Percentiles rank a stretch among this genome's conserved stretches.
These are phyloP conservation scores for Panaeolus cyanescens DNA, from an alignment of 768 basidiomycete species.

Conservation along the genomic window DNA sequence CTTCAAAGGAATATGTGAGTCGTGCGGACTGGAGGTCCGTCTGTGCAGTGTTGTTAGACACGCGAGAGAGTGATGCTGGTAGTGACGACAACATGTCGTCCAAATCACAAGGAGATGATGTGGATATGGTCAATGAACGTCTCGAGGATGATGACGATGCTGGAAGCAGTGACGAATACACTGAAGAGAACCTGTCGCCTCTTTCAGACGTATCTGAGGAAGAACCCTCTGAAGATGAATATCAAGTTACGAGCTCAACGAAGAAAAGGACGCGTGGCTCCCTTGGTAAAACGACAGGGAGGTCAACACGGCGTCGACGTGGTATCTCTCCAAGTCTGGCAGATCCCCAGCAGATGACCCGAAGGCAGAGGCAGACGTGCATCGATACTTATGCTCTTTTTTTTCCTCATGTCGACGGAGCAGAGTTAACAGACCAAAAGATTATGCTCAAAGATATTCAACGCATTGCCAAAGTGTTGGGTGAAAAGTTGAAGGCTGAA, in stretches of 20 bases:
- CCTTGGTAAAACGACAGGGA: conserved; percentile 5
- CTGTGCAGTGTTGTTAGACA: conserved; percentile 72
- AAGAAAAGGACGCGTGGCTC: conserved; percentile 17
- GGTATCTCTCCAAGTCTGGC: conserved; percentile 6
- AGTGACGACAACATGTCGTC: neutral
- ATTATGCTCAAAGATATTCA: conserved; percentile 72
- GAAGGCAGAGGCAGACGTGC: conserved; percentile 54
- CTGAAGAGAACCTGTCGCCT: conserved; percentile 12
- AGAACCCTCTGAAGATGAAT: conserved; percentile 24
- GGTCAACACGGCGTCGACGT: conserved; percentile 7
- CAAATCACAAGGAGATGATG: conserved; percentile 21
- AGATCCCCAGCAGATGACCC: conserved; percentile 36
- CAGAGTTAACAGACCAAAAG: conserved; percentile 49
- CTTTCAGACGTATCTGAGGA: conserved; percentile 29
- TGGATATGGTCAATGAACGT: conserved; percentile 8
- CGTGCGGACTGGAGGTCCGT: conserved; percentile 80
- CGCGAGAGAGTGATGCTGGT: conserved; percentile 15
- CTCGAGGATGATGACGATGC: conserved; percentile 26
- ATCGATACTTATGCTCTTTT: conserved; percentile 70
- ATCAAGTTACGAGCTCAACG: conserved; percentile 14
- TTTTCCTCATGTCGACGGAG: conserved; percentile 57
- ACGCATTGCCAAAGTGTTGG: conserved; percentile 58
- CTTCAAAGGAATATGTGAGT: conserved; percentile 43
- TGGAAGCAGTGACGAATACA: conserved; percentile 23
- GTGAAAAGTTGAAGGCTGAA: conserved; percentile 73